Percentiles rank a stretch among this genome's conserved stretches.
Evolutionary conservation across 2,329 filamentous ascomycete genomes (phyloP).

Genomic region (Fusarium tricinctum): DNA sequence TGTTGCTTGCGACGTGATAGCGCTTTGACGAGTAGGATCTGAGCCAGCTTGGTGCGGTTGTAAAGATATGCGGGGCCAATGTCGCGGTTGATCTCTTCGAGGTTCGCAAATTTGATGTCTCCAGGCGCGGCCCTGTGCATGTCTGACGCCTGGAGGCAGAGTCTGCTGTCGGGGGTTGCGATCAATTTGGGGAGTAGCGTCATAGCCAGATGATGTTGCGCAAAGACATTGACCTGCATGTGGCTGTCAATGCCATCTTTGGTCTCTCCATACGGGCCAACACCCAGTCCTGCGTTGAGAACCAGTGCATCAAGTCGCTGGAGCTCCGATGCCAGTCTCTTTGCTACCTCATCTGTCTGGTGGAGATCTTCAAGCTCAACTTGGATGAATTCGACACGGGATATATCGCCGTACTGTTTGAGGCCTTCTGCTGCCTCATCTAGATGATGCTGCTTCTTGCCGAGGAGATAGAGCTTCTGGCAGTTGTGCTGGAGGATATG

Average conservation of each 20-base stretch:
- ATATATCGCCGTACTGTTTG: slow-evolving; percentile 9
- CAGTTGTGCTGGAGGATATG: slow-evolving; percentile 23
- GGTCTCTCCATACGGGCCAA: slow-evolving; percentile 11
- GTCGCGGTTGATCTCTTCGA: slow-evolving; percentile 4
- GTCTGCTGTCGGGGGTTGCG: slow-evolving; percentile 13
- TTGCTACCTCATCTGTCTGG: slow-evolving; percentile 11
- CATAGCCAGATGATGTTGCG: slow-evolving; percentile 25
- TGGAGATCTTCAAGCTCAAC: slow-evolving; percentile 18
- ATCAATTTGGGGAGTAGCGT: slow-evolving; percentile 12
- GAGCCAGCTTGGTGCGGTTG: slow-evolving; percentile 12
- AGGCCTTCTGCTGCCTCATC: slow-evolving; percentile 13
- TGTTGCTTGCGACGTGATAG: slow-evolving; percentile 4
- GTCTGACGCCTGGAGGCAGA: slow-evolving; percentile 4
- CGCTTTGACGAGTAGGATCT: slow-evolving; percentile 1
- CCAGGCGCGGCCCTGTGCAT: slow-evolving; percentile 4
- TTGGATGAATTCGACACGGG: slow-evolving; percentile 1
- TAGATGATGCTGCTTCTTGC: slow-evolving; percentile 18
- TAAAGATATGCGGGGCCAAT: slow-evolving; percentile 11
- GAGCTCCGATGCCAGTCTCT: slow-evolving; percentile 5
- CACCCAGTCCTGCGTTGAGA: slow-evolving; percentile 12
- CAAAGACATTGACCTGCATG: slow-evolving; percentile 24
- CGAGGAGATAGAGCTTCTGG: slow-evolving; percentile 8
- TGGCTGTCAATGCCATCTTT: slow-evolving; percentile 21
- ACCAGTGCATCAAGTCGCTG: slow-evolving; percentile 6
- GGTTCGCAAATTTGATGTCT: background rate